A percentile compares a stretch with the other conserved stretches of the same genome.
phyloP scores from a whole-genome alignment of 805 yeast genomes.

The Priceomyces melissophilus region DNA sequence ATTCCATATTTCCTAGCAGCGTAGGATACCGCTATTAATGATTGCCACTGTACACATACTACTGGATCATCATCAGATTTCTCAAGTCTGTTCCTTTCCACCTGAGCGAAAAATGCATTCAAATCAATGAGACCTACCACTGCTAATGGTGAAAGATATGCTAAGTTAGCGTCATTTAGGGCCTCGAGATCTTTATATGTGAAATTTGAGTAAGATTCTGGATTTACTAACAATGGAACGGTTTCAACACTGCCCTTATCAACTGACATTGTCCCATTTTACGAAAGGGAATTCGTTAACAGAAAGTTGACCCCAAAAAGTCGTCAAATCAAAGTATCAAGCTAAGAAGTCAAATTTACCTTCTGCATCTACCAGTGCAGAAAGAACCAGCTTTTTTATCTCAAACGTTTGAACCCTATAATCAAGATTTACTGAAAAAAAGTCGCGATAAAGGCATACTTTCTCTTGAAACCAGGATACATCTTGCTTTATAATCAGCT shows the following conservation, averaged over 20 bases:
- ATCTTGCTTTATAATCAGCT: too few species aligned
- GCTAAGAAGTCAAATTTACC: too few species aligned
- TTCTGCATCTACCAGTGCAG: too few species aligned
- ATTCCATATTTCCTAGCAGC: slow-evolving; percentile 87
- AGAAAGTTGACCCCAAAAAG: too few species aligned
- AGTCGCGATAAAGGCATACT: too few species aligned
- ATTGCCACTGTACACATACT: slow-evolving; percentile 91
- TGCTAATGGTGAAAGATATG: slow-evolving; percentile 67
- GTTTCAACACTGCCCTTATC: background rate
- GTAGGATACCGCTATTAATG: slow-evolving; percentile 85
- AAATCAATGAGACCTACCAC: slow-evolving; percentile 84
- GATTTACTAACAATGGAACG: background rate
- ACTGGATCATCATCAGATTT: slow-evolving; percentile 70
- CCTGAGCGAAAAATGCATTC: slow-evolving; percentile 96
- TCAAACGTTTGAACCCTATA: too few species aligned
- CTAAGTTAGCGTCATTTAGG: slow-evolving; percentile 41
- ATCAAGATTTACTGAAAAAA: too few species aligned
- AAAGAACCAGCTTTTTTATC: too few species aligned
- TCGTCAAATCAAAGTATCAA: too few species aligned
- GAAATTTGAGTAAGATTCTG: slow-evolving; percentile 33
- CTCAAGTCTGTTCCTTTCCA: slow-evolving; percentile 74
- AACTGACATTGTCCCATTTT: background rate
- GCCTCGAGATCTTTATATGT: slow-evolving; percentile 48
- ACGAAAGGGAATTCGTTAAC: too few species aligned
- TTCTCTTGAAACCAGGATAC: too few species aligned